These are phyloP conservation scores for Diutina ranongensis DNA, from an alignment of 1,139 yeast genomes.

Conservation along the genomic window DNA sequence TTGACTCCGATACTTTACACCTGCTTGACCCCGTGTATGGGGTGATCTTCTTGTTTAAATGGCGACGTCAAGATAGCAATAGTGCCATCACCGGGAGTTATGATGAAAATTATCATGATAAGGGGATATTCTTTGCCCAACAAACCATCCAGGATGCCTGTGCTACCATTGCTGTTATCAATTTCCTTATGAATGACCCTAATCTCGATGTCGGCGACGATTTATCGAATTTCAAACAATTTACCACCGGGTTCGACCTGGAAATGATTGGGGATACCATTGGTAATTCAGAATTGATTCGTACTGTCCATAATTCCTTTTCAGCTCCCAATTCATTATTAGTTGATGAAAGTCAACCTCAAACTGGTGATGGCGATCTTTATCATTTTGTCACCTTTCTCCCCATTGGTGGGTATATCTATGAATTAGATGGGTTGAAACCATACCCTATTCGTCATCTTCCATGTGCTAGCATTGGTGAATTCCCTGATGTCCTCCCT, in stretches of 20 bases:
- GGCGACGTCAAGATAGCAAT: constrained; percentile 20
- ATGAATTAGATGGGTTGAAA: constrained; percentile 59
- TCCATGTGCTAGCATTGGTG: constrained; percentile 24
- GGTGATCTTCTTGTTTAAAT: constrained; percentile 53
- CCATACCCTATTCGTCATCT: constrained; percentile 48
- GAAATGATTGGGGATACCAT: constrained; percentile 53
- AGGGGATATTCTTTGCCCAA: constrained; percentile 46
- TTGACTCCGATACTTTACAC: constrained; percentile 36
- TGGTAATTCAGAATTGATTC: constrained; percentile 47
- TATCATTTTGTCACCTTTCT: constrained; percentile 56
- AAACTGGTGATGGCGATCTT: constrained; percentile 26
- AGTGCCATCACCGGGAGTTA: constrained; percentile 36
- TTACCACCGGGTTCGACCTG: constrained; percentile 45
- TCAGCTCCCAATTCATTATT: constrained; percentile 43
- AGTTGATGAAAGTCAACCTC: constrained; percentile 26
- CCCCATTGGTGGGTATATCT: constrained; percentile 35
- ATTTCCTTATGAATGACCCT: constrained; percentile 34
- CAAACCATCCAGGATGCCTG: constrained; percentile 65
- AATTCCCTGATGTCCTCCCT: constrained; percentile 34
- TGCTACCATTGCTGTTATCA: constrained; percentile 69
- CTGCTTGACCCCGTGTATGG: constrained; percentile 41
- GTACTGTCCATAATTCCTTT: constrained; percentile 55
- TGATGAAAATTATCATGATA: constrained; percentile 25
- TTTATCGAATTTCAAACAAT: constrained; percentile 35
- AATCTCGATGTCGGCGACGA: constrained; percentile 39